Evolutionary conservation across 139 green algal species (phyloP), one percentile per base, ranked within the genome.

Genomic region (Desmodesmus armatus): DNA sequence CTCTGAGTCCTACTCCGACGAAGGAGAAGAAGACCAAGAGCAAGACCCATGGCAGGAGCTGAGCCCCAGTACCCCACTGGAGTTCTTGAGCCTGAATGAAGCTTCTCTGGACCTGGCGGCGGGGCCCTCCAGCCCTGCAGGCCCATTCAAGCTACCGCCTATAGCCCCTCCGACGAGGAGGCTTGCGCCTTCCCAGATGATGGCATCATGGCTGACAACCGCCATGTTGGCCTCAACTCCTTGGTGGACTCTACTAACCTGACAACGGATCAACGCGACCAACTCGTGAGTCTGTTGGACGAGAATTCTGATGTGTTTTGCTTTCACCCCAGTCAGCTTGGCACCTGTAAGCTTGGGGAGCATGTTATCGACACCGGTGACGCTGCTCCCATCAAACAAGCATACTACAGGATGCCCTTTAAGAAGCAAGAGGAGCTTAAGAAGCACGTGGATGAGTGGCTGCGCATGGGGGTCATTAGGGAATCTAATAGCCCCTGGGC

Each of bases 351-450:
- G 15, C 11, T 55, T 19, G 40, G 9, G 35, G 5, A 25, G 5
- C 69, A 77, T 77, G 40, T 33, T 5, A 77, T 77, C 58, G 69
- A 77, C 21, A 77, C 69, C 33, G 69, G 69, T 41, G 40, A 58
- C 35, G 69, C 69, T 23, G 5, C 25, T 39, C 69, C 69, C 21
- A n/a, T 77, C 23, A 58, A 35, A 21, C 40, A 60, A n/a, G 25
- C 35, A 5, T 77, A 39, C 25, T 77, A 60, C 37, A 25, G 40
- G 11, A 77, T 77, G 69, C 69, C 69, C 5, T 29, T 35, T 5
- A 27, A 77, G 40, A 60, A 58, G 40, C 35, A 77, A 19, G 13
- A 55, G 40, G 39, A 77, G n/a, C 39, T 77, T 5, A 40, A 37
- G 39, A 23, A 58, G 21, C 69, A 77, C 17, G 40, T 77, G 5